Evolutionary conservation across 345 rosid genomes (phyloP).

Genomic region (Turritis glabra): DNA sequence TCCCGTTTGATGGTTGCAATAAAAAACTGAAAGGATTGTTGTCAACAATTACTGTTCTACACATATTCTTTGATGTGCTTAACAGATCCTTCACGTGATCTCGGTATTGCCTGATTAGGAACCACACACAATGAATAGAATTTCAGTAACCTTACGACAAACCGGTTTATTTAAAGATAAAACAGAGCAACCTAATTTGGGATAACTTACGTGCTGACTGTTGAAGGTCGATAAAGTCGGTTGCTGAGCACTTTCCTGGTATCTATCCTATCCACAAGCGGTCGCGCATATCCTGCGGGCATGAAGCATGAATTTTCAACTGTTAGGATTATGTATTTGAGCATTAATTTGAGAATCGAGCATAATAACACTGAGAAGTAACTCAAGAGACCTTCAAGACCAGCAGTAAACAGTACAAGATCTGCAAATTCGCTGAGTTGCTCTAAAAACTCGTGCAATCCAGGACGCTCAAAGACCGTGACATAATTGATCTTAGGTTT

Average conservation of each 20-base stretch:
- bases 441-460: slow-evolving; percentile 76
- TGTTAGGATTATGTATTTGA: neutral
- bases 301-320: neutral
- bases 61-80: slow-evolving; percentile 66
- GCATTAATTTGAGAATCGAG: neutral
- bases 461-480: slow-evolving; percentile 94
- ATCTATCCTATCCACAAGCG: slow-evolving; percentile 90
- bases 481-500: slow-evolving; percentile 73
- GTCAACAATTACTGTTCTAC: slow-evolving; percentile 85
- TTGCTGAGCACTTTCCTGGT: slow-evolving; percentile 59
- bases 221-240: slow-evolving; percentile 95
- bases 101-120: slow-evolving; percentile 62
- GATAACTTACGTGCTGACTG: slow-evolving; percentile 82
- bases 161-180: neutral
- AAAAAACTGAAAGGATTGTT: slow-evolving; percentile 97
- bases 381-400: slow-evolving; percentile 74
- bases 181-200: slow-evolving; percentile 9
- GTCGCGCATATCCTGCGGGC: slow-evolving; percentile 86
- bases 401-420: slow-evolving; percentile 91
- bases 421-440: slow-evolving; percentile 75
- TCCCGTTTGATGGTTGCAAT: slow-evolving; percentile 92
- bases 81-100: slow-evolving; percentile 96
- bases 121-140: neutral
- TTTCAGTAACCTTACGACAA: neutral
- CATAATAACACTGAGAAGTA: slow-evolving; percentile 13